Conservation (phyloP, 1,284 basidiomycete genomes). For the Sanghuangporus baumii region DNA sequence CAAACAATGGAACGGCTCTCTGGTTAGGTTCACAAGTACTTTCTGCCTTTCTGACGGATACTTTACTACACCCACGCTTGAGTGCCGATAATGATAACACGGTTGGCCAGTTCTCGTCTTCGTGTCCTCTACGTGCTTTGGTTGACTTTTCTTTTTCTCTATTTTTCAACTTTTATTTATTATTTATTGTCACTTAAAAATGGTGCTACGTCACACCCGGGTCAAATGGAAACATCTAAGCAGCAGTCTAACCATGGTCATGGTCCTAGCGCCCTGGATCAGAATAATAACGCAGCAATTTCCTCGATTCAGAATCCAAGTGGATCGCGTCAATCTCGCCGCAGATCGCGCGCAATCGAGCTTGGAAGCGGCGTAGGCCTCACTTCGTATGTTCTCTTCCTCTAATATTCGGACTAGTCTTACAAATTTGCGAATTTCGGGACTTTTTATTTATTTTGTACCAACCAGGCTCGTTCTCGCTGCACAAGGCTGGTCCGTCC, state of each 20-base stretch:
- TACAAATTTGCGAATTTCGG: background rate
- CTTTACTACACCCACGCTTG: conserved; percentile 22
- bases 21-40: conserved; percentile 83
- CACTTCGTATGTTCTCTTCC: conserved; percentile 51
- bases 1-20: conserved; percentile 78
- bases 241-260: no score
- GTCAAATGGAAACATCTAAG: no score
- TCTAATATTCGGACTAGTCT: background rate
- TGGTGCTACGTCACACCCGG: conserved; percentile 2
- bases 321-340: conserved; percentile 19
- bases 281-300: background rate
- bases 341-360: conserved; percentile 56
- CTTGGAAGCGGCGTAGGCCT: conserved; percentile 82
- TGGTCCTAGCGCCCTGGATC: background rate
- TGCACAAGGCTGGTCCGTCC: conserved; percentile 68
- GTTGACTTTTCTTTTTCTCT: background rate
- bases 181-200: background rate
- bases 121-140: background rate
- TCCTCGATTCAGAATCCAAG: background rate
- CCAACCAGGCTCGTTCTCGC: conserved; percentile 58
- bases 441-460: conserved; percentile 7
- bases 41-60: conserved; percentile 51
- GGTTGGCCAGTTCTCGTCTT: background rate
- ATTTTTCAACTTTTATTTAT: background rate
- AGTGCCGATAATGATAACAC: background rate